phyloP scores from a whole-genome alignment of 2,329 filamentous ascomycete genomes.

The Ophiocordyceps sinensis region DNA sequence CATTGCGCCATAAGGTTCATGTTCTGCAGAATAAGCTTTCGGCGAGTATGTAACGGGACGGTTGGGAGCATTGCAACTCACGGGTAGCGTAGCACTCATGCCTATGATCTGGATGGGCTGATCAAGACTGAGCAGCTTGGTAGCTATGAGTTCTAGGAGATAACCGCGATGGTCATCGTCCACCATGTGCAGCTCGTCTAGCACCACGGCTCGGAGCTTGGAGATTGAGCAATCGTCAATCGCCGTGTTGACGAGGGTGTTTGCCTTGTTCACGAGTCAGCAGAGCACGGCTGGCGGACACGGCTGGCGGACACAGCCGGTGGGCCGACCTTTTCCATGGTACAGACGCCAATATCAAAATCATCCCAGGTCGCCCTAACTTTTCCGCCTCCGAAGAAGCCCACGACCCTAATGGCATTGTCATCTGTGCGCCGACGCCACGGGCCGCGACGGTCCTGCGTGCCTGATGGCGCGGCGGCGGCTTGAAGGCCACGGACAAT shows the following conservation, averaged over 20 bases:
- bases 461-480: conserved; percentile 12
- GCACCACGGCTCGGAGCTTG: conserved; percentile 51
- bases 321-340: conserved; percentile 50
- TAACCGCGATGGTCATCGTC: conserved; percentile 65
- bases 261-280: conserved; percentile 37
- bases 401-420: conserved; percentile 48
- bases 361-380: conserved; percentile 54
- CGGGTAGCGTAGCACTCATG: conserved; percentile 68
- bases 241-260: conserved; percentile 56
- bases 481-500: conserved; percentile 38
- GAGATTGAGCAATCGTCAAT: conserved; percentile 55
- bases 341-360: conserved; percentile 66
- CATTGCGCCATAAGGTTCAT: conserved; percentile 53
- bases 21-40: conserved; percentile 35
- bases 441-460: conserved; percentile 22
- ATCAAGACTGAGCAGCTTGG: conserved; percentile 55
- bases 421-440: conserved; percentile 43
- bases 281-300: background rate
- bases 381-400: conserved; percentile 63
- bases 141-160: conserved; percentile 58
- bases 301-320: background rate
- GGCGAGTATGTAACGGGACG: background rate
- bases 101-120: conserved; percentile 57
- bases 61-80: conserved; percentile 20
- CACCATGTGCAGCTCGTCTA: conserved; percentile 74